Evolutionary conservation across 352 stramenopile genomes (phyloP), one percentile per base, ranked within the genome.

Genomic region (Globisporangium alternatum): DNA sequence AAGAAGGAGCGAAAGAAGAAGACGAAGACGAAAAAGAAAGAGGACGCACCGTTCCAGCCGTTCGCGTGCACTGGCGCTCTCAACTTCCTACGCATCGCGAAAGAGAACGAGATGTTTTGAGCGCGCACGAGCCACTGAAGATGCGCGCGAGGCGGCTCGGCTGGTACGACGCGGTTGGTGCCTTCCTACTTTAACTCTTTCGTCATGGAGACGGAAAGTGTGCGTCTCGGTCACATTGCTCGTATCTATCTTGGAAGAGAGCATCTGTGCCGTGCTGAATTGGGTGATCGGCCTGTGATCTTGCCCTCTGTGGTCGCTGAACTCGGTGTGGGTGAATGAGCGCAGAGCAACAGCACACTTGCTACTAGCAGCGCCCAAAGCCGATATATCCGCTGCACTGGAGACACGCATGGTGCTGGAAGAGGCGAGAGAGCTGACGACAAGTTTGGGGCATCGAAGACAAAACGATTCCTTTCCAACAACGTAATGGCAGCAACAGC

Each of bases 31-130:
- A 25, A 31, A 9, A 67, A 75, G 13, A 56, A 62, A 3, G 67
- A 81, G 0, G 45, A 43, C 3, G 55, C 41, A 2, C 61, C 71
- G 10, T 87, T 91, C 56, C 78, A 80, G 60, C 81, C 82, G 7
- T 91, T 85, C 67, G 85, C 85, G 0, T 89, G 83, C 52, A 90
- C 82, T 12, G 72, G 80, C 21, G 85, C 83, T 3, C 66, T 93
- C 49, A 66, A 68, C 12, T 51, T 89, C 31, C 73, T 93, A 33
- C 79, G 79, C 19, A 66, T 77, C 49, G 82, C 83, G 7, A 93
- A 93, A 64, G 83, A 90, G 53, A 88, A 89, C 45, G 81, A 91
- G 76, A 70, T 83, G 56, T 89, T 90, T 72, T 89, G 70, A 87
- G 45, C 22, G 12, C 31, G 19, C 22, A 56, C 47, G 19, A 51